Percentiles rank a stretch among this genome's conserved stretches.
Conservation (phyloP, 2,329 filamentous ascomycete genomes). For the Aurifilum marmelostoma region DNA sequence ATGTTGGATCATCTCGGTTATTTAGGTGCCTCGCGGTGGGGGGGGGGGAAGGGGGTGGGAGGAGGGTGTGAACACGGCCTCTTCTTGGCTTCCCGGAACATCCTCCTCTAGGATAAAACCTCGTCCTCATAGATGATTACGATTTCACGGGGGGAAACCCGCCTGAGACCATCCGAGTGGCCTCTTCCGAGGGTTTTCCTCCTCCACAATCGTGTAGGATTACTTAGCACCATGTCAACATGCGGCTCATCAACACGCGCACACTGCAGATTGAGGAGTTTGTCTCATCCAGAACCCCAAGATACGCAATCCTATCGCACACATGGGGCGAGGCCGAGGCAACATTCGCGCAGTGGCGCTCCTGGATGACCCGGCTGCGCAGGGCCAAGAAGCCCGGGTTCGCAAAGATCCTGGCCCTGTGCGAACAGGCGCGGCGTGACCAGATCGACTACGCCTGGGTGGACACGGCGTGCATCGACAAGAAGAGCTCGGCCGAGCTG, state of each 20-base stretch:
- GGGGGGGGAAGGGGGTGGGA: too few relatives aligned
- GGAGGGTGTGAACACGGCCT: too few relatives aligned
- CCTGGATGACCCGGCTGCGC: conserved; percentile 31
- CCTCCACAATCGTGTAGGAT: not conserved
- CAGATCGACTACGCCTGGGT: conserved; percentile 39
- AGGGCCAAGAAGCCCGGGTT: conserved; percentile 37
- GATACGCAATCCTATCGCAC: conserved; percentile 46
- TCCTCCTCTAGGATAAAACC: too few relatives aligned
- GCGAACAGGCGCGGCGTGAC: conserved; percentile 35
- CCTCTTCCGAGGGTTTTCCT: not conserved
- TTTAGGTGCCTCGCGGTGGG: not conserved
- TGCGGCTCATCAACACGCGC: conserved; percentile 43
- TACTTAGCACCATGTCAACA: conserved; percentile 28
- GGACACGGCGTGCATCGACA: conserved; percentile 45
- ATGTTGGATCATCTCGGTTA: not conserved
- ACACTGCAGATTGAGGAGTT: conserved; percentile 41
- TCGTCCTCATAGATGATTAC: not conserved
- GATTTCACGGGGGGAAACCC: not conserved
- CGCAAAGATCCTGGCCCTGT: conserved; percentile 40
- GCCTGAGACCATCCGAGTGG: not conserved
- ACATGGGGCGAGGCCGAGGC: conserved; percentile 41
- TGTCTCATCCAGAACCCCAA: conserved; percentile 33
- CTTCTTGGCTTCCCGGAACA: not conserved
- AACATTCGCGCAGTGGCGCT: conserved; percentile 39
- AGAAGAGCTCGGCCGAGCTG: conserved; percentile 39